These are phyloP conservation scores for Berberis thunbergii DNA, from an alignment of 164 flowering plant genomes.

Conservation along the genomic window DNA sequence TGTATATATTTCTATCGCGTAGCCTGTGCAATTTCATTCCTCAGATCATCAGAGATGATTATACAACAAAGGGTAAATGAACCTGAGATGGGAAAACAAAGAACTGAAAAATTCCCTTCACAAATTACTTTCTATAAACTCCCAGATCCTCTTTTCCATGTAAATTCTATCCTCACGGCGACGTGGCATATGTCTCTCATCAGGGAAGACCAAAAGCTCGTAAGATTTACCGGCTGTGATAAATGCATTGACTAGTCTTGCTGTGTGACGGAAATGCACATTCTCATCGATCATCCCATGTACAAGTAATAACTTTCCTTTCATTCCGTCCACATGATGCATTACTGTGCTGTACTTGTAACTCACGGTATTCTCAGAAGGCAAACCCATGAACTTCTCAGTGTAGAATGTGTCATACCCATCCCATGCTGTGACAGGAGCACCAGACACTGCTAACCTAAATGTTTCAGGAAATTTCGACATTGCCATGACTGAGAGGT, in stretches of 20 bases:
- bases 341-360: constrained; percentile 58
- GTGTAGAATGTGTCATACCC: constrained; percentile 96
- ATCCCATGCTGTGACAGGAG: constrained; percentile 94
- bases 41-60: no score
- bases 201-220: constrained; percentile 76
- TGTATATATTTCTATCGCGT: no score
- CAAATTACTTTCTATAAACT: constrained; percentile 63
- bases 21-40: no score
- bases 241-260: constrained; percentile 80
- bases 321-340: constrained; percentile 57
- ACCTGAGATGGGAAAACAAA: no score
- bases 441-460: constrained; percentile 72
- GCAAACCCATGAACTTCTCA: constrained; percentile 92
- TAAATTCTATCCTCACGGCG: constrained; percentile 55
- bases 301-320: constrained; percentile 67
- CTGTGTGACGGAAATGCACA: constrained; percentile 95
- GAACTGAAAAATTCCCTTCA: constrained; percentile 16
- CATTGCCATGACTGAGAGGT: constrained; percentile 67
- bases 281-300: constrained; percentile 98
- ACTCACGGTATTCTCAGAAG: constrained; percentile 33
- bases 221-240: constrained; percentile 60
- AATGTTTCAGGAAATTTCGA: constrained; percentile 65
- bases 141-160: constrained; percentile 93
- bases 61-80: no score
- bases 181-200: constrained; percentile 87